Conservation (phyloP, 139 green algal genomes). For the Nannochloris sp. region DNA sequence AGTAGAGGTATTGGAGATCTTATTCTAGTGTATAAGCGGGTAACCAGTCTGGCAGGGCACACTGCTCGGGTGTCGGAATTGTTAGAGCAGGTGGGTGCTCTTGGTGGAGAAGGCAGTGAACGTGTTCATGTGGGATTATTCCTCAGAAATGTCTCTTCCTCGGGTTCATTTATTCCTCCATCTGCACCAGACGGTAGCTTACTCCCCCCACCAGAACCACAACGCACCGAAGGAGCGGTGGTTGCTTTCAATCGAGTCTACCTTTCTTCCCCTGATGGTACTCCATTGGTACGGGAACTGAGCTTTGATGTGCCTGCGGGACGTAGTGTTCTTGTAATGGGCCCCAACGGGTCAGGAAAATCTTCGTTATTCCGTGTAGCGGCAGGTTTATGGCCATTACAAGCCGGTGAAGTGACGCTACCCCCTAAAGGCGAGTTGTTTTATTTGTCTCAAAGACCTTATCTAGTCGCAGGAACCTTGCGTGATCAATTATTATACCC, state of each 20-base stretch:
- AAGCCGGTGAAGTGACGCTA: conserved; percentile 43
- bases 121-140: conserved; percentile 56
- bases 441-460: conserved; percentile 82
- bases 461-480: conserved; percentile 65
- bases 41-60: conserved; percentile 80
- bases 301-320: conserved; percentile 63
- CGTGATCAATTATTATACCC: conserved; percentile 86
- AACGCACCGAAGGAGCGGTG: conserved; percentile 23
- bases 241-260: conserved; percentile 63
- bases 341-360: conserved; percentile 87
- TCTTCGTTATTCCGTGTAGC: conserved; percentile 68
- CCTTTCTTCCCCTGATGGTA: conserved; percentile 77
- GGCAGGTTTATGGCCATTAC: conserved; percentile 82
- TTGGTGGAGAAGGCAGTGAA: conserved; percentile 50
- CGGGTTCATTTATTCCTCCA: conserved; percentile 14
- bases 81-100: conserved; percentile 67
- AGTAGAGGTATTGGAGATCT: conserved; percentile 83
- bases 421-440: conserved; percentile 59
- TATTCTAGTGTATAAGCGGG: conserved; percentile 93
- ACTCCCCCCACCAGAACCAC: conserved; percentile 21
- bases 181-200: conserved; percentile 2
- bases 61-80: conserved; percentile 86
- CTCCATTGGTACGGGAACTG: conserved; percentile 73
- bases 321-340: conserved; percentile 74
- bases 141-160: conserved; percentile 59